Conservation (phyloP, 1,284 basidiomycete genomes). For the Pseudozyma thailandica region DNA sequence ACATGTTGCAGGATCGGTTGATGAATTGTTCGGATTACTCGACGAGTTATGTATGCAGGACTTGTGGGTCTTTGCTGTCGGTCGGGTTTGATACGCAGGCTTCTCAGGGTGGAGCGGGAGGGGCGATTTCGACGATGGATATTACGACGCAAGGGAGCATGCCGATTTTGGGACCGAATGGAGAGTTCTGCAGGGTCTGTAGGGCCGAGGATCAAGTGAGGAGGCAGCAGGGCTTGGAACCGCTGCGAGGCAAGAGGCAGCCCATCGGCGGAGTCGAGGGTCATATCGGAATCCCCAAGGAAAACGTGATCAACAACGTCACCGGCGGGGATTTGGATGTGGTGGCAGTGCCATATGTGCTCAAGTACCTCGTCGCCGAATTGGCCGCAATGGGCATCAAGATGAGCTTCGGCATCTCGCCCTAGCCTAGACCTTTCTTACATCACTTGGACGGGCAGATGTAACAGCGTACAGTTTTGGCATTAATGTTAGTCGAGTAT, state of each 20-base stretch:
- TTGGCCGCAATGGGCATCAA: constrained; percentile 74
- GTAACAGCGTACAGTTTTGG: no score
- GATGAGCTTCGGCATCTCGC: constrained; percentile 65
- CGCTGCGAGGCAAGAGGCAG: constrained; percentile 36
- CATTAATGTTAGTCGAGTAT: no score
- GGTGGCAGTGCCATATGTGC: constrained; percentile 87
- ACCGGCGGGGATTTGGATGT: constrained; percentile 62
- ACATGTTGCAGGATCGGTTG: constrained; percentile 94
- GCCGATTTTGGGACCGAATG: constrained; percentile 59
- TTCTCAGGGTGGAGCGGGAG: constrained; percentile 10
- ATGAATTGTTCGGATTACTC: constrained; percentile 99
- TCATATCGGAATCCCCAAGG: constrained; percentile 41
- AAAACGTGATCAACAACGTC: constrained; percentile 45
- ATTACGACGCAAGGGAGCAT: constrained; percentile 23
- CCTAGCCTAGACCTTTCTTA: constrained; percentile 6
- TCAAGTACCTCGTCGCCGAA: constrained; percentile 72
- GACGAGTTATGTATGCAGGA: constrained; percentile 96
- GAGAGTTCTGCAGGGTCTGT: constrained; percentile 66
- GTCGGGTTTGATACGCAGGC: constrained; percentile 72
- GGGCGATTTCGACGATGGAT: constrained; percentile 43
- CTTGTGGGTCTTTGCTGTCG: constrained; percentile 93
- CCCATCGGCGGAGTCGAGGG: constrained; percentile 45
- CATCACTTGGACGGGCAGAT: no score
- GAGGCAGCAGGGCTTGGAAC: constrained; percentile 35
- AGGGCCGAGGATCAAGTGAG: constrained; percentile 48